phyloP scores from a whole-genome alignment of 495 filamentous ascomycete species.

The Penicillium lagena region DNA sequence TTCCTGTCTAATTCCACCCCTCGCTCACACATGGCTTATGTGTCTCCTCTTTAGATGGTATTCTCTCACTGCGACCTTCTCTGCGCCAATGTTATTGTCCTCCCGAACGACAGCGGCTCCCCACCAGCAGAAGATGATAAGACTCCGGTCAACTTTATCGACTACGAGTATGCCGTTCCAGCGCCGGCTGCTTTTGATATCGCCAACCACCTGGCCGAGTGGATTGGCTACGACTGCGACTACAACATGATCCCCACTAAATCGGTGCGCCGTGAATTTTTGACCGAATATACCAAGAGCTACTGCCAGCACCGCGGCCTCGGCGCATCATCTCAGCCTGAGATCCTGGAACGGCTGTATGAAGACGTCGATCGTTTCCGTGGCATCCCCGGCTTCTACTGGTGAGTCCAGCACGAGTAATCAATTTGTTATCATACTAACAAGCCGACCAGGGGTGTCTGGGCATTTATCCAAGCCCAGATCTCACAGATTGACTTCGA shows the following conservation, averaged over 20 bases:
- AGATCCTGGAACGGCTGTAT: constrained; percentile 59
- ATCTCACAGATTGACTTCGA: constrained; percentile 98
- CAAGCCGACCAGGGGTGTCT: constrained; percentile 63
- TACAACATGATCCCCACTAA: constrained; percentile 74
- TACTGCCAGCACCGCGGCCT: constrained; percentile 33
- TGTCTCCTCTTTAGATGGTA: constrained; percentile 53
- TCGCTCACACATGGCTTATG: background rate
- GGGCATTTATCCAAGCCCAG: constrained; percentile 91
- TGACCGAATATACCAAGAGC: constrained; percentile 68
- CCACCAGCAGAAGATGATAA: constrained; percentile 23
- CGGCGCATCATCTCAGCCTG: constrained; percentile 44
- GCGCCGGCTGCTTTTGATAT: constrained; percentile 97
- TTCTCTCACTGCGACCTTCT: constrained; percentile 96
- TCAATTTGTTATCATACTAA: too few species aligned
- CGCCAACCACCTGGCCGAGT: constrained; percentile 99
- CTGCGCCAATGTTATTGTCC: constrained; percentile 88
- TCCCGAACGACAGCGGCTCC: constrained; percentile 39
- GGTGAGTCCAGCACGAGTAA: constrained; percentile 27
- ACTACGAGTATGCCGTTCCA: constrained; percentile 95
- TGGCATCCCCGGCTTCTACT: constrained; percentile 84
- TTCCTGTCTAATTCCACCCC: constrained; percentile 1
- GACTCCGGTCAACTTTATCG: constrained; percentile 77
- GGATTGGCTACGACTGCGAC: constrained; percentile 96
- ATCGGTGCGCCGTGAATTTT: constrained; percentile 71
- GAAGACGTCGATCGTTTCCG: constrained; percentile 81